Evolutionary conservation across 257 asterid genomes (phyloP), one percentile per base, ranked within the genome.

Genomic region (Przewalskia tangutica): DNA sequence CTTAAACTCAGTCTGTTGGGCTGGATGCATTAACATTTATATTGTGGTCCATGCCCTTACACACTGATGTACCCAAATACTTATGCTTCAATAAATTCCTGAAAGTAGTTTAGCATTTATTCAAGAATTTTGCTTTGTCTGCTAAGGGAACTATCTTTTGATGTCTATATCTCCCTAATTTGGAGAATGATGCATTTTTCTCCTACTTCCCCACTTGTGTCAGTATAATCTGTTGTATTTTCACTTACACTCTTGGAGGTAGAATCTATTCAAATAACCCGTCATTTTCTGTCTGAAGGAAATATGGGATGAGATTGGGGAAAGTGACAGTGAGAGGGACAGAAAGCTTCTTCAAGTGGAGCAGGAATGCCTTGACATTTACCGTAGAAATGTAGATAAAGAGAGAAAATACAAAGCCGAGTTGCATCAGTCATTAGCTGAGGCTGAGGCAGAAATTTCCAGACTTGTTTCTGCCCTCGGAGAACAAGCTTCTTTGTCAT

Each of bases 271-370:
- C 60, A 65, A 58, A 63, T 48, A 75, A 77, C 1, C 17, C 81
- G 27, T 68, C 50, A n/a, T 46, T 9, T 34, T 38, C 42, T 38
- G 32, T 67, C 13, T 80, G 79, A 76, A 93, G 97, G 89, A 84
- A 83, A 87, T 90, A 85, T 93, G 97, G 97, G 93, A 91, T 85
- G 97, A 91, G 84, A 88, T 90, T 78, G 97, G 97, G 83, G 95
- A 91, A 83, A 86, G 87, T 64, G 97, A 89, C 23, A 73, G 64
- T 9, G 97, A 93, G 85, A 89, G 93, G 82, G 97, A 93, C 85
- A 89, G 83, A 86, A 88, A 88, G 89, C 94, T 93, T 84, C 91
- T 90, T 82, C 92, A 90, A 86, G 86, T 93, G 91, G 97, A 93
- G 90, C 96, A 90, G 84, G 96, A 93, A 85, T 93, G 97, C 84